These are phyloP conservation scores for Hypoxylon perforatum DNA, from an alignment of 495 filamentous ascomycete species.

Conservation along the genomic window DNA sequence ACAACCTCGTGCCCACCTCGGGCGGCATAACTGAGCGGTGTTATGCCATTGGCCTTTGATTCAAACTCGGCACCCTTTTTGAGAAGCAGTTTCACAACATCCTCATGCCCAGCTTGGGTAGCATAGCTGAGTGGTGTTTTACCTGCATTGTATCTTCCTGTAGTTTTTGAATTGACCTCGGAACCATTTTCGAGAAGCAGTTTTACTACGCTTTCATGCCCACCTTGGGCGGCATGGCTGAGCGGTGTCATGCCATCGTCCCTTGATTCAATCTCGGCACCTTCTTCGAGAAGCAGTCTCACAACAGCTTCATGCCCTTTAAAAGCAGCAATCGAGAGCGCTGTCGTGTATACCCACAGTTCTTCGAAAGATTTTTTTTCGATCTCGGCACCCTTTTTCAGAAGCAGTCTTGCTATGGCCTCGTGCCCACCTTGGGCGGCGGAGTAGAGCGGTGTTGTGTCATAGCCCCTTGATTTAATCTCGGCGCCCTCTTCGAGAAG, in stretches of 20 bases:
- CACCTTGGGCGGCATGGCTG: not conserved
- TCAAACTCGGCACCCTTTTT: not conserved
- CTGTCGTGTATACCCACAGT: slow-evolving; percentile 31
- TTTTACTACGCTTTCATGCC: not conserved
- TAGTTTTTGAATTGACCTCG: not conserved
- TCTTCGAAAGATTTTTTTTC: no score
- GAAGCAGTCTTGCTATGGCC: not conserved
- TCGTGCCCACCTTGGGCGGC: not conserved
- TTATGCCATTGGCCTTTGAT: not conserved
- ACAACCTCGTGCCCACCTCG: no score
- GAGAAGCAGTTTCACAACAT: not conserved
- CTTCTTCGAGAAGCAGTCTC: slow-evolving; percentile 1
- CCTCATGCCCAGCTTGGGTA: not conserved
- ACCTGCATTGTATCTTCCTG: not conserved
- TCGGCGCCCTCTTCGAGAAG: not conserved
- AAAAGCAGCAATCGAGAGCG: slow-evolving; percentile 18
- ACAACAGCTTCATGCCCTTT: slow-evolving; percentile 21
- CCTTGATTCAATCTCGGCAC: not conserved
- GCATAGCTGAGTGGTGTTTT: not conserved
- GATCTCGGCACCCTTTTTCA: not conserved
- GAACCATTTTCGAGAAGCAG: not conserved
- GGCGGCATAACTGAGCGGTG: not conserved
- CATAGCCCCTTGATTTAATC: not conserved
- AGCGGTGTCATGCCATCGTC: not conserved
- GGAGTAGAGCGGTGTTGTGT: not conserved